A percentile compares a stretch with the other conserved stretches of the same genome.
Evolutionary conservation across 495 filamentous ascomycete species (phyloP).

Genomic region (Pseudevernia furfuracea): DNA sequence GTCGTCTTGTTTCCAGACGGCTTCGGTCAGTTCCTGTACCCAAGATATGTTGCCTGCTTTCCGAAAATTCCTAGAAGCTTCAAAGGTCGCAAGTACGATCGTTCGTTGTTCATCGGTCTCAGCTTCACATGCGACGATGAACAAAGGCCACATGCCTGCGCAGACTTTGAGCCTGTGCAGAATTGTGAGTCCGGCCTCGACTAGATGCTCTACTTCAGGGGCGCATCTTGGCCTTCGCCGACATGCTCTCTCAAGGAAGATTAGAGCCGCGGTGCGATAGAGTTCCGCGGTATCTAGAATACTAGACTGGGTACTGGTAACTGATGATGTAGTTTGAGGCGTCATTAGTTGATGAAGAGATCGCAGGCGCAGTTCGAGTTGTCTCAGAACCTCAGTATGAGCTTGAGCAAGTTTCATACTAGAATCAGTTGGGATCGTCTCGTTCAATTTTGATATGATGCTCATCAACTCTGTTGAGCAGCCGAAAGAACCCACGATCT

Average conservation of each 20-base stretch:
- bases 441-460: not conserved
- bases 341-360: not conserved
- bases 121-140: not conserved
- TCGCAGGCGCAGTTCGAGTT: not conserved
- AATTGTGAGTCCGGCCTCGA: not conserved
- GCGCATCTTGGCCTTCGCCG: not conserved
- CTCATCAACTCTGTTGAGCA: not conserved
- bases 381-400: not conserved
- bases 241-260: not conserved
- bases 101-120: not conserved
- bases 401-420: not conserved
- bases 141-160: not conserved
- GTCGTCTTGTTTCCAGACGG: not conserved
- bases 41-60: not conserved
- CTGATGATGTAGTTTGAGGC: not conserved
- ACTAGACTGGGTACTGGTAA: not conserved
- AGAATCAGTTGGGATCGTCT: not conserved
- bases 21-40: not conserved
- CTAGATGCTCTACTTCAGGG: not conserved
- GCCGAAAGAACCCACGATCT: not conserved
- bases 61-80: not conserved
- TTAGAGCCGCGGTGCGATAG: not conserved
- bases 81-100: not conserved
- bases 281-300: not conserved
- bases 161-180: not conserved